A percentile compares a stretch with the other conserved stretches of the same genome.
Evolutionary conservation across 2,329 filamentous ascomycete genomes (phyloP).

Genomic region (Colletotrichum theobromicola): DNA sequence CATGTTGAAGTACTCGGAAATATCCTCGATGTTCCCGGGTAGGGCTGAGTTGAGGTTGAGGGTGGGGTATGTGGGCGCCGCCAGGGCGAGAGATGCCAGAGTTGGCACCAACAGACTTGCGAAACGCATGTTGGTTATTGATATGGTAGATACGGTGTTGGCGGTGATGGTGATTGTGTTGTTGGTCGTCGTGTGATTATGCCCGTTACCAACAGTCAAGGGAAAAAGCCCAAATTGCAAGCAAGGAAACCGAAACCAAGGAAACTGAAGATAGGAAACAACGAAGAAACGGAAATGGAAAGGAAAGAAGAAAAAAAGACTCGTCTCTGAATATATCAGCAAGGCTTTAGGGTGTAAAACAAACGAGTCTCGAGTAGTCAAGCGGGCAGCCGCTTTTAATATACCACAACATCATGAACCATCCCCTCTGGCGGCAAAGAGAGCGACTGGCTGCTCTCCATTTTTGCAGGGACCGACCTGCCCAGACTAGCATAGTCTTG

Average conservation of each 20-base stretch:
- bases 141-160: conserved; percentile 1
- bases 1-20: conserved; percentile 67
- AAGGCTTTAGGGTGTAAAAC: neutral
- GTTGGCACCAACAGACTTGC: conserved; percentile 52
- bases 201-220: neutral
- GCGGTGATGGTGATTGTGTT: neutral
- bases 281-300: conserved; percentile 19
- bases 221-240: neutral
- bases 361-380: neutral
- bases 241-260: conserved; percentile 2
- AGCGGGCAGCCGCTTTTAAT: conserved; percentile 16
- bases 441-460: neutral
- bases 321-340: conserved; percentile 6
- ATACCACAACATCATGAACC: conserved; percentile 2
- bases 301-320: conserved; percentile 21
- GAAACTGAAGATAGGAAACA: conserved; percentile 8
- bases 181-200: neutral
- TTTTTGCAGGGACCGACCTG: neutral
- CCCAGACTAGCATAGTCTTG: neutral
- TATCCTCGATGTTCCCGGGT: conserved; percentile 44
- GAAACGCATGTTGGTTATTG: conserved; percentile 51
- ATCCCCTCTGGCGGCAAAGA: neutral
- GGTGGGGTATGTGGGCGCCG: conserved; percentile 52
- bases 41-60: conserved; percentile 40
- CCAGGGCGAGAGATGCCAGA: conserved; percentile 48